A percentile compares a stretch with the other conserved stretches of the same genome.
These are phyloP conservation scores for Bipolaris bicolor DNA, from an alignment of 2,329 filamentous ascomycete species.

Conservation along the genomic window DNA sequence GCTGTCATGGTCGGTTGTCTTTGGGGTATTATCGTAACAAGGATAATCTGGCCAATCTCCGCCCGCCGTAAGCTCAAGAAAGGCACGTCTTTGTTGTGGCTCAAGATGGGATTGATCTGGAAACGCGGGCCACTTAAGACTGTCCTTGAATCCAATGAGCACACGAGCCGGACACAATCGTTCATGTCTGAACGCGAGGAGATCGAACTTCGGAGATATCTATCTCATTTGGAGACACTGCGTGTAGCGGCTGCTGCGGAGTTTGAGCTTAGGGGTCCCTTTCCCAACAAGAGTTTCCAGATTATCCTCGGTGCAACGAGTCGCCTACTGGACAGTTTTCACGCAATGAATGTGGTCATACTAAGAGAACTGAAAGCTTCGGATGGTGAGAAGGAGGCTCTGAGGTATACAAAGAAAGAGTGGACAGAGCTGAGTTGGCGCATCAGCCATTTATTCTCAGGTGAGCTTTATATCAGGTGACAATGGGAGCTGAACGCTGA, in stretches of 20 bases:
- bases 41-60: constrained; percentile 91
- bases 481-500: constrained; percentile 17
- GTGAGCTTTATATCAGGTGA: constrained; percentile 46
- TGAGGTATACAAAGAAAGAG: constrained; percentile 80
- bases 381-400: constrained; percentile 78
- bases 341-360: constrained; percentile 94
- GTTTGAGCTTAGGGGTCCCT: constrained; percentile 86
- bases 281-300: constrained; percentile 74
- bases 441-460: constrained; percentile 82
- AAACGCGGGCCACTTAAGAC: constrained; percentile 86
- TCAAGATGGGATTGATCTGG: constrained; percentile 96
- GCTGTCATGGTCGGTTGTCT: constrained; percentile 85
- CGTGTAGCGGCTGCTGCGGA: constrained; percentile 78
- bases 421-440: constrained; percentile 81
- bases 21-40: constrained; percentile 90
- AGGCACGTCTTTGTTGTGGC: constrained; percentile 86
- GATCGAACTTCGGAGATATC: constrained; percentile 80
- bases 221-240: constrained; percentile 74
- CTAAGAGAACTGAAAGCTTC: constrained; percentile 77
- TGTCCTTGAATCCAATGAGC: constrained; percentile 56
- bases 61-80: constrained; percentile 87
- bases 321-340: constrained; percentile 88
- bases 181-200: constrained; percentile 93
- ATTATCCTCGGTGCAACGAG: constrained; percentile 80
- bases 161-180: constrained; percentile 45